Evolutionary conservation across 1,284 basidiomycete genomes (phyloP).

Genomic region (Cystobasidium slooffiae): DNA sequence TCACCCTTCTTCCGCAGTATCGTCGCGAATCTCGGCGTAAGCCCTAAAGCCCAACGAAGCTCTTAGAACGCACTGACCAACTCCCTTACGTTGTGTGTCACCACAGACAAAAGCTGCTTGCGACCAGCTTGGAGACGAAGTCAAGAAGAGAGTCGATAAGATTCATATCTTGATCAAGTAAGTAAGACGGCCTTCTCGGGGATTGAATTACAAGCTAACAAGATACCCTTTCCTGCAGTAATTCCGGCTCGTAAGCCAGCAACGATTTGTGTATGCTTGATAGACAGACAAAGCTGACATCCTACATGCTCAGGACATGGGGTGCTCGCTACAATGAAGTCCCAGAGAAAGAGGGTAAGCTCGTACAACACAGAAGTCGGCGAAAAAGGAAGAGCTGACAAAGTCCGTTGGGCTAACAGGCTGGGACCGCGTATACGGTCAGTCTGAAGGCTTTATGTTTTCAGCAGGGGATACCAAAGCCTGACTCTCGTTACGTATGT

Average conservation of each 20-base stretch:
- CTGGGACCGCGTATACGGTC: slow-evolving; percentile 41
- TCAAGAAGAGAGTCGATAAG: slow-evolving; percentile 70
- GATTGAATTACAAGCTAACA: background rate
- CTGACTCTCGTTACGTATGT: background rate
- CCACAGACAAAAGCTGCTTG: slow-evolving; percentile 75
- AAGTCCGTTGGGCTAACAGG: background rate
- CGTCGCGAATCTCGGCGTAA: slow-evolving; percentile 71
- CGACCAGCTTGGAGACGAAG: slow-evolving; percentile 69
- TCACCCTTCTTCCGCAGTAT: slow-evolving; percentile 55
- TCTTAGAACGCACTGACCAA: background rate
- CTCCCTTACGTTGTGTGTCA: slow-evolving; percentile 46
- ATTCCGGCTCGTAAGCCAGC: slow-evolving; percentile 49
- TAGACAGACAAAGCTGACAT: background rate
- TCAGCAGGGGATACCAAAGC: background rate
- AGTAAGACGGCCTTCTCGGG: slow-evolving; percentile 56
- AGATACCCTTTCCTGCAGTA: background rate
- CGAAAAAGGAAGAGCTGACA: background rate
- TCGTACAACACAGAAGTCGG: slow-evolving; percentile 42
- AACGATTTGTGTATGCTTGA: background rate
- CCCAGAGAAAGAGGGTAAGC: slow-evolving; percentile 41
- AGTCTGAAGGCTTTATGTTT: background rate
- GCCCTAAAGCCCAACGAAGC: slow-evolving; percentile 51
- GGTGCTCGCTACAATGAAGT: slow-evolving; percentile 32
- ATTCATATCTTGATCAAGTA: slow-evolving; percentile 68
- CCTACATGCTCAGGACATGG: slow-evolving; percentile 13